Conservation (phyloP, 441 rosid species). For the Populus hybrid region DNA sequence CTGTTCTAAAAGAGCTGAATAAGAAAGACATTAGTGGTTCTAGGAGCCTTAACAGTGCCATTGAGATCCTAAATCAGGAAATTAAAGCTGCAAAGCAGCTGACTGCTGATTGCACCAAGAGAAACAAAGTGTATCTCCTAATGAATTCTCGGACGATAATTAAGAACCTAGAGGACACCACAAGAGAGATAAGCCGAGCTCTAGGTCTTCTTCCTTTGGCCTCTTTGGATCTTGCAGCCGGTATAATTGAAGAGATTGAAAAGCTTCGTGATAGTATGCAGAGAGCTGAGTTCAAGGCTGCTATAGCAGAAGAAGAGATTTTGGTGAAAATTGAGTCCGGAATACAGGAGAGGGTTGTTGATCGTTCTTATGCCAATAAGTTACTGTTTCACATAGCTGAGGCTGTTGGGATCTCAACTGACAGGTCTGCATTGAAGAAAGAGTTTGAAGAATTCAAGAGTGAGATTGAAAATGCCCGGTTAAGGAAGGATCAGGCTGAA, state of each 20-base stretch:
- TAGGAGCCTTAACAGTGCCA: conserved; percentile 37
- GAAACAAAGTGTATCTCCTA: conserved; percentile 56
- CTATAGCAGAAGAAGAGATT: conserved; percentile 54
- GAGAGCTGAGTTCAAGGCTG: conserved; percentile 57
- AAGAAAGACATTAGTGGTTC: conserved; percentile 28
- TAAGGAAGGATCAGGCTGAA: conserved; percentile 61
- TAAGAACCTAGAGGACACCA: conserved; percentile 32
- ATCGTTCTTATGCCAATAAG: conserved; percentile 53
- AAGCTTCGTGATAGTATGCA: conserved; percentile 43
- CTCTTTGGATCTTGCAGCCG: conserved; percentile 46
- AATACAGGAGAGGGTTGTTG: conserved; percentile 54
- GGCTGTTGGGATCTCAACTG: conserved; percentile 57
- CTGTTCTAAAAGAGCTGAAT: conserved; percentile 47
- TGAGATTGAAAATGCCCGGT: conserved; percentile 53
- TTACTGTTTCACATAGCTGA: conserved; percentile 50
- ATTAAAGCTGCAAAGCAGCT: conserved; percentile 46
- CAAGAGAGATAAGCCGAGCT: conserved; percentile 51
- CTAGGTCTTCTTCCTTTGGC: conserved; percentile 53
- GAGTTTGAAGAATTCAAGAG: conserved; percentile 5
- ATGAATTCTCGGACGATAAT: conserved; percentile 48
- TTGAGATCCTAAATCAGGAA: conserved; percentile 50
- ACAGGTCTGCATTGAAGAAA: conserved; percentile 43
- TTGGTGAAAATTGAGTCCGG: conserved; percentile 60
- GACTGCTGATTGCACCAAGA: conserved; percentile 37
- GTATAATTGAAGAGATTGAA: conserved; percentile 37